phyloP scores from a whole-genome alignment of 1,139 yeast genomes.

The Yamadazyma sp. region DNA sequence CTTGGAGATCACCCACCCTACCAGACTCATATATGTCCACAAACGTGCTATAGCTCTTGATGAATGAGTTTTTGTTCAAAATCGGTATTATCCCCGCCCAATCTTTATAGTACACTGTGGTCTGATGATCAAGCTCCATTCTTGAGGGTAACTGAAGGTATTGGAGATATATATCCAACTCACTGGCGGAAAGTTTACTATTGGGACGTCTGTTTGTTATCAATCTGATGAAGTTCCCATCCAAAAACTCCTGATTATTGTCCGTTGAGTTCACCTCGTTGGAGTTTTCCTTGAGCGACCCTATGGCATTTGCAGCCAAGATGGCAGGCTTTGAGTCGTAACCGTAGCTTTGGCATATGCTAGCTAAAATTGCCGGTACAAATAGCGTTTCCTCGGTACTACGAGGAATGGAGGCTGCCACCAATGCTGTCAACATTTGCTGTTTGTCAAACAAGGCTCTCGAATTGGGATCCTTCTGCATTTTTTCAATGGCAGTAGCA shows the following conservation, averaged over 20 bases:
- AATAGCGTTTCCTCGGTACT: slow-evolving; percentile 76
- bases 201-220: slow-evolving; percentile 33
- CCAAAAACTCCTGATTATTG: slow-evolving; percentile 6
- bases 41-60: slow-evolving; percentile 55
- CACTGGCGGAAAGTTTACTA: slow-evolving; percentile 27
- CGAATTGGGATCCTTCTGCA: slow-evolving; percentile 37
- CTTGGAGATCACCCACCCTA: slow-evolving; percentile 8
- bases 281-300: slow-evolving; percentile 57
- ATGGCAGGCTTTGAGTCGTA: slow-evolving; percentile 67
- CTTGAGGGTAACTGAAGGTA: slow-evolving; percentile 54
- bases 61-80: slow-evolving; percentile 63
- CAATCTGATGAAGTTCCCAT: slow-evolving; percentile 20
- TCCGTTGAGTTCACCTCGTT: slow-evolving; percentile 18
- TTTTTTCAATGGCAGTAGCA: slow-evolving; percentile 63
- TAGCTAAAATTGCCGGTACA: slow-evolving; percentile 68
- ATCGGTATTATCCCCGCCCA: slow-evolving; percentile 78
- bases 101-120: slow-evolving; percentile 67
- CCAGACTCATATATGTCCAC: slow-evolving; percentile 38
- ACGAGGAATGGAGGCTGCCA: slow-evolving; percentile 73
- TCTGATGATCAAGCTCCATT: slow-evolving; percentile 55
- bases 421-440: slow-evolving; percentile 60
- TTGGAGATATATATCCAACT: slow-evolving; percentile 45
- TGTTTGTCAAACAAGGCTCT: slow-evolving; percentile 34
- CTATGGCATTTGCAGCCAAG: slow-evolving; percentile 67
- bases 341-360: slow-evolving; percentile 68